phyloP scores from a whole-genome alignment of 2,329 filamentous ascomycete genomes.

The Microdochium trichocladiopsis region DNA sequence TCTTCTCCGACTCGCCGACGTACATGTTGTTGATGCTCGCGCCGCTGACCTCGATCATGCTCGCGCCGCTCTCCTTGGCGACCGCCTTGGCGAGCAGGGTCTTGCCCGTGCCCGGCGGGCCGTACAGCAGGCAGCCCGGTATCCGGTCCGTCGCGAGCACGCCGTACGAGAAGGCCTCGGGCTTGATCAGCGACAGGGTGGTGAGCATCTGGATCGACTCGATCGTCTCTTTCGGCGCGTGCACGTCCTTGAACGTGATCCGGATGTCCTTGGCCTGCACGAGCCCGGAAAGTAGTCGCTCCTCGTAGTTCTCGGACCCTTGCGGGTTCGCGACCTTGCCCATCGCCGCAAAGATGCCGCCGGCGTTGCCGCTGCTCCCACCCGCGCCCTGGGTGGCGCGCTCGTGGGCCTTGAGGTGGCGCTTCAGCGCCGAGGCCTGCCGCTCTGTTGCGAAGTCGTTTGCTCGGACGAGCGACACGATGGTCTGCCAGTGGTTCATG shows the following conservation, averaged over 20 bases:
- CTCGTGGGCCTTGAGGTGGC: constrained; percentile 14
- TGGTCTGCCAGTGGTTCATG: not conserved
- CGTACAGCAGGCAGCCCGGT: constrained; percentile 80
- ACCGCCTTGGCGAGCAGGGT: constrained; percentile 64
- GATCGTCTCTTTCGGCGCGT: constrained; percentile 74
- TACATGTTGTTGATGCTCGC: constrained; percentile 95
- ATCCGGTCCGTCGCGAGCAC: constrained; percentile 88
- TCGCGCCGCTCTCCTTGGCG: constrained; percentile 60
- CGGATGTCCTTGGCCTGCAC: constrained; percentile 75
- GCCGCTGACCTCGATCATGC: constrained; percentile 80
- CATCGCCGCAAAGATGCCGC: constrained; percentile 1
- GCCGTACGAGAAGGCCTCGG: constrained; percentile 94
- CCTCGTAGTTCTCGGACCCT: constrained; percentile 67
- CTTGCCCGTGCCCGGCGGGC: constrained; percentile 75
- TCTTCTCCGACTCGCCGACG: constrained; percentile 94
- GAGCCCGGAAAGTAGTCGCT: constrained; percentile 73
- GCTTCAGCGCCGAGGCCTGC: constrained; percentile 3
- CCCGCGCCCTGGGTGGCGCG: constrained; percentile 29
- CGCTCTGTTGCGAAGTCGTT: not conserved
- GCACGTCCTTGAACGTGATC: constrained; percentile 82
- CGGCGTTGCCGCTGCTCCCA: constrained; percentile 25
- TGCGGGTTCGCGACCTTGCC: not conserved
- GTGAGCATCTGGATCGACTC: constrained; percentile 86
- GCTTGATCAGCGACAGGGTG: constrained; percentile 75
- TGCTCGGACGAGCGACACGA: not conserved